Conservation (phyloP, 345 rosid genomes). For the Hypericum androsaemum region DNA sequence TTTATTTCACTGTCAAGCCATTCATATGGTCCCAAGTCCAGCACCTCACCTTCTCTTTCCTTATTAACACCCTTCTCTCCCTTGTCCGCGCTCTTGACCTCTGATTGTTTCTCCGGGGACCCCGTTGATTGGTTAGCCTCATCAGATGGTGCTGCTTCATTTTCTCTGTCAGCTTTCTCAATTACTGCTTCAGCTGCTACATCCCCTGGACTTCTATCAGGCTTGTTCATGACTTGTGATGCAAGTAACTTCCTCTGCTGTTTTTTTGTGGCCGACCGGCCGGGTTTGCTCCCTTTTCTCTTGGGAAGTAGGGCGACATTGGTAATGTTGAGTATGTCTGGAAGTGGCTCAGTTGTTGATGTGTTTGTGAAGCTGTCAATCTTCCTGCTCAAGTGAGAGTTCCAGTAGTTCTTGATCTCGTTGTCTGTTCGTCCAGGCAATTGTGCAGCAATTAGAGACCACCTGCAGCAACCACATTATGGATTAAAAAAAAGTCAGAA, state of each 20-base stretch:
- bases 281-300: no score
- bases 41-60: not conserved
- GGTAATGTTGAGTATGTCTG: no score
- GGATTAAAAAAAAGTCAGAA: not conserved
- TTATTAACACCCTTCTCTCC: not conserved
- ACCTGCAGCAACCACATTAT: not conserved
- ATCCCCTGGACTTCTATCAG: no score
- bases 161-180: no score
- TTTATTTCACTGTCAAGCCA: conserved; percentile 4
- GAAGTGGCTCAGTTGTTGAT: not conserved
- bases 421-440: conserved; percentile 4
- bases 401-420: conserved; percentile 4
- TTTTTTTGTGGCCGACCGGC: no score
- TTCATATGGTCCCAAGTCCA: not conserved
- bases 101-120: not conserved
- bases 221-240: no score
- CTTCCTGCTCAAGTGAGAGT: conserved; percentile 1
- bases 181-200: no score
- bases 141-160: no score
- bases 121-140: no score
- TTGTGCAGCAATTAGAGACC: conserved; percentile 3
- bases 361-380: not conserved
- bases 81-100: not conserved
- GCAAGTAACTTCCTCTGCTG: no score
- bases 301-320: no score